Evolutionary conservation across 768 basidiomycete species (phyloP), one percentile per base, ranked within the genome.

Genomic region (Hydnomerulius pinastri): DNA sequence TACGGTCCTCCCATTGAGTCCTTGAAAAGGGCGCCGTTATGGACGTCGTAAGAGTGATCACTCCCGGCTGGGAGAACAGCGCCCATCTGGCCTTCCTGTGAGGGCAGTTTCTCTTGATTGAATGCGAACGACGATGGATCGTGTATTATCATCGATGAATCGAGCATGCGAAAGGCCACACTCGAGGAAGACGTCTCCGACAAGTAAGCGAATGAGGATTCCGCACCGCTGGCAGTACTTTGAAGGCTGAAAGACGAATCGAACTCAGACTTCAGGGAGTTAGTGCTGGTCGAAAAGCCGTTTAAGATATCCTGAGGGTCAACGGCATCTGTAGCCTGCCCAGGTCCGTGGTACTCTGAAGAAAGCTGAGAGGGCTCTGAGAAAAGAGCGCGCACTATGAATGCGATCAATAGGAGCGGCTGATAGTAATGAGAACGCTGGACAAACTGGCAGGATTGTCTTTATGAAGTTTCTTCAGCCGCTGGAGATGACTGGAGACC

Each of bases 401-500:
- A 40, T 29, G 17, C 10, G 27, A 27, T 35, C 39, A 50, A 46
- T n/a, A n/a, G 41, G 28, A 35, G 23, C 8, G 24, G 45, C n/a
- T 39, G 11, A 4, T 17, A 4, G 20, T 6, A 33, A 20, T 33
- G 8, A 29, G 2, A 30, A 23, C 20, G 18, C 13, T 42, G 30
- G 47, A 70, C 72, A 23, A 51, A 72, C 71, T 64, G 17, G 61
- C 43, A 21, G 67, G 62, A 39, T 71, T 60, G 42, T 69, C 56
- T 37, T 62, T 67, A 11, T 69, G 59, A 10, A 62, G 62, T 29
- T 67, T 73, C 45, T 74, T 71, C 12, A 72, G 44, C 42, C 73
- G 56, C 55, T 72, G 71, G 39, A 72, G 62, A 32, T 74, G 73
- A 51, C 71, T 72, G 21, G 71, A 73, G 27, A 72, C 72, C 49